Base-by-base conservation (phyloP, 371 early-diverging fungal genomes). In the Apophysomyces sp. region DNA sequence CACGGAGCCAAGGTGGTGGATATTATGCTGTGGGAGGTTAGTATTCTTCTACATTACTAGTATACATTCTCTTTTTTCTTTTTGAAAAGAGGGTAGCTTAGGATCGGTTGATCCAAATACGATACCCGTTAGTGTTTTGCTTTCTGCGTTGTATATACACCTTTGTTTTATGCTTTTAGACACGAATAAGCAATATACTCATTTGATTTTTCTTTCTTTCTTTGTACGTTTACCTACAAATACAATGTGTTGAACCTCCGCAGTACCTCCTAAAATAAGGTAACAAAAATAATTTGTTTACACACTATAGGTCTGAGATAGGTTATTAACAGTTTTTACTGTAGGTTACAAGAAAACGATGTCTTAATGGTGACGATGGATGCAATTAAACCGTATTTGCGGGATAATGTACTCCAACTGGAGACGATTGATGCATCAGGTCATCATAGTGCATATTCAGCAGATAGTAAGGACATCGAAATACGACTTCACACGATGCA, bases 21-120 rank as follows among this genome's bases (percentile, higher is more conserved):
- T 80, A 70, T 58, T 32, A 75, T 28, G 75, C 77, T 13, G 71
- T 71, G 37, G 72, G 77, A 82, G 81, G 81, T 86, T 75, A 77
- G 77, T 69, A 60, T 65, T 37, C 52, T 65, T 44, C 34, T 58
- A 24, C 64, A 59, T 40, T 51, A 40, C 40, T 24, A 16, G 30
- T 28, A 24, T 29, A 5, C 4, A 52, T 37, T 11, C 11, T 21
- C 31, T 49, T 56, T 21, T 26, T 29, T 8, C 32, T 37, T 16
- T 32, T 21, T 31, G 34, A 52, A 13, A n/a, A 27, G 27, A 15
- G 41, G 30, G 27, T 29, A 59, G n/a, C 61, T 12, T 27, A 56
- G 12, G 31, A 15, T 11, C 34, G 8, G 13, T 34, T n/a, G 4
- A 4, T 11, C 49, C 4, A 21, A 11, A 21, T n/a, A 44, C 49